These are phyloP conservation scores for Begonia masoniana DNA, from an alignment of 306 rosid species.

Conservation along the genomic window DNA sequence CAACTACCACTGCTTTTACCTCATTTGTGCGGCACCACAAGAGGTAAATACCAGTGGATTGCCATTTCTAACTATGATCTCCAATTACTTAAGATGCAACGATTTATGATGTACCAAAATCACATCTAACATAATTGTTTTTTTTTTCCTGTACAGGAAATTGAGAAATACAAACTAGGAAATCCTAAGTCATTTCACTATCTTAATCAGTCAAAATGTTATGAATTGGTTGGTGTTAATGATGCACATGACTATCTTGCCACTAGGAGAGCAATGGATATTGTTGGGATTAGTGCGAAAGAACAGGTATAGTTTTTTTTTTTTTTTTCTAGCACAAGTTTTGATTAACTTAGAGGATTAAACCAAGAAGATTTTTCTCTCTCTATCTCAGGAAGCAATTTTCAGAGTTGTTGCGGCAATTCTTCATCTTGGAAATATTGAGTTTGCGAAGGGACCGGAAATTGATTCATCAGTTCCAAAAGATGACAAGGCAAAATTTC, in stretches of 20 bases:
- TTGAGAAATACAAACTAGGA: conserved; percentile 88
- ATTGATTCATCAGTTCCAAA: conserved; percentile 86
- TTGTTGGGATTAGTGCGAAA: conserved; percentile 83
- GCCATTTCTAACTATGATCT: conserved; percentile 4
- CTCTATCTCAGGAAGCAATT: conserved; percentile 71
- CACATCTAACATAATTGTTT: neutral
- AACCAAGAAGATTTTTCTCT: conserved; percentile 17
- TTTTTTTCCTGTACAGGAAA: conserved; percentile 47
- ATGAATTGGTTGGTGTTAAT: conserved; percentile 65
- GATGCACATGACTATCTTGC: conserved; percentile 95
- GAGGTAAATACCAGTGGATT: conserved; percentile 46
- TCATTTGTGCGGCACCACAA: conserved; percentile 97
- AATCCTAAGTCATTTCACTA: conserved; percentile 79
- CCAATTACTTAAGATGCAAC: conserved; percentile 1
- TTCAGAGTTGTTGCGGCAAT: conserved; percentile 92
- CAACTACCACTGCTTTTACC: conserved; percentile 97
- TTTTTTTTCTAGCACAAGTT: conserved; percentile 13
- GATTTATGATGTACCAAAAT: neutral
- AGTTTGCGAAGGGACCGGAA: conserved; percentile 74
- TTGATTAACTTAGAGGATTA: conserved; percentile 8
- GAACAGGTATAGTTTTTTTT: conserved; percentile 65
- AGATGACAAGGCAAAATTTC: conserved; percentile 81
- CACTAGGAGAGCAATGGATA: conserved; percentile 97
- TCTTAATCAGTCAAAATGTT: conserved; percentile 93
- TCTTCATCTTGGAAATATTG: conserved; percentile 86